Evolutionary conservation across 2,329 filamentous ascomycete species (phyloP).

Genomic region (Plectosphaerella plurivora): DNA sequence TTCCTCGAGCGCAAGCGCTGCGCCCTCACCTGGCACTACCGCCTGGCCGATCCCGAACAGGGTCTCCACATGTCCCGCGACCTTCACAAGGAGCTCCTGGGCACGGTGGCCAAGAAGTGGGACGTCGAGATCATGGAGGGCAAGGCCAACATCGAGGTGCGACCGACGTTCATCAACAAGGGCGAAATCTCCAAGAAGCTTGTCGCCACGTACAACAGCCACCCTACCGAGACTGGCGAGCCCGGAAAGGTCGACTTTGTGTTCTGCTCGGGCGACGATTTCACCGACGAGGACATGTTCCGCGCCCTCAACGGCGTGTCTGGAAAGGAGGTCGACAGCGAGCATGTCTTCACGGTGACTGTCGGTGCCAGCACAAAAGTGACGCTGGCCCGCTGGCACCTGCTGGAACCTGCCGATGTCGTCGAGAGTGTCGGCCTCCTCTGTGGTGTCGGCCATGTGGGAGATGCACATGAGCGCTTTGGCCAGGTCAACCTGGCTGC

Average conservation of each 20-base stretch:
- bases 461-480: constrained; percentile 32
- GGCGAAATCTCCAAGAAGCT: constrained; percentile 88
- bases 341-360: constrained; percentile 84
- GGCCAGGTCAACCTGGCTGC: constrained; percentile 54
- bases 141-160: constrained; percentile 94
- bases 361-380: constrained; percentile 90
- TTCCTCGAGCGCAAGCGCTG: constrained; percentile 94
- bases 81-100: constrained; percentile 77
- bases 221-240: constrained; percentile 33
- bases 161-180: constrained; percentile 97
- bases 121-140: constrained; percentile 96
- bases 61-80: constrained; percentile 75
- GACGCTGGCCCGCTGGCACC: constrained; percentile 84
- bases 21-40: constrained; percentile 95
- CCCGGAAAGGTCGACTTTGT: constrained; percentile 71
- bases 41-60: constrained; percentile 81
- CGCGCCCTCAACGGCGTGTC: constrained; percentile 64
- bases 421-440: constrained; percentile 63
- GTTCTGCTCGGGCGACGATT: constrained; percentile 89
- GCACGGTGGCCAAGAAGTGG: constrained; percentile 71
- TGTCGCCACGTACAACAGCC: constrained; percentile 65
- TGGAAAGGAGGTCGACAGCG: constrained; percentile 47
- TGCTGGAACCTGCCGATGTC: constrained; percentile 84
- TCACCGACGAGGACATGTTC: constrained; percentile 97
- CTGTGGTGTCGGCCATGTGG: constrained; percentile 37